phyloP scores from a whole-genome alignment of 345 rosid genomes.

The Combretum micranthum region DNA sequence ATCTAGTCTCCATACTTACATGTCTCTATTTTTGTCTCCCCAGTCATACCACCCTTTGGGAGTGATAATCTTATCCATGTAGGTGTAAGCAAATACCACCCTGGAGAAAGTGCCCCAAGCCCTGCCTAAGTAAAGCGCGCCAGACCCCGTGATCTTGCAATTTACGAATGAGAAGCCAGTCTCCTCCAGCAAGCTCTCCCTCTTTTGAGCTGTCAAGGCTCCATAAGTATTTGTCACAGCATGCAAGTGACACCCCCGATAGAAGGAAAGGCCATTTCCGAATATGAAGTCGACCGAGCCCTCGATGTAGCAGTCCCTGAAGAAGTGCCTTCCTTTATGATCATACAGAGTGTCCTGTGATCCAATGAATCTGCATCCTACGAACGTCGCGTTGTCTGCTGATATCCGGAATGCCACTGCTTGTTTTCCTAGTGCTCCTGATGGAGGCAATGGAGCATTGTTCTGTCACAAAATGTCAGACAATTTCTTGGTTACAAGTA shows the following conservation, averaged over 20 bases:
- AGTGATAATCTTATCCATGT: conserved; percentile 24
- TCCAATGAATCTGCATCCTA: conserved; percentile 30
- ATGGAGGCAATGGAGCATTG: conserved; percentile 30
- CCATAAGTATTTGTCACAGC: conserved; percentile 28
- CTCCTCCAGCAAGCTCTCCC: conserved; percentile 24
- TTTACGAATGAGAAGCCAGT: conserved; percentile 34
- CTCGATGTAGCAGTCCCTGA: conserved; percentile 34
- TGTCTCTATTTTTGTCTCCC: conserved; percentile 32
- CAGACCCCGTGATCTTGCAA: conserved; percentile 37
- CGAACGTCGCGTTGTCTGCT: conserved; percentile 32
- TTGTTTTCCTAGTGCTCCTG: conserved; percentile 36
- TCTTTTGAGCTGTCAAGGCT: conserved; percentile 30
- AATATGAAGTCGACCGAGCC: conserved; percentile 40
- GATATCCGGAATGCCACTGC: conserved; percentile 40
- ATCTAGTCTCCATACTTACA: conserved; percentile 6
- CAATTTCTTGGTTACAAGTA: too few species aligned
- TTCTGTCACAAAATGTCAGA: conserved; percentile 14
- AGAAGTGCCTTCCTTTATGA: conserved; percentile 37
- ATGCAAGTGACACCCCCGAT: conserved; percentile 34
- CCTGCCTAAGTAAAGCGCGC: conserved; percentile 33
- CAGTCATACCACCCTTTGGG: conserved; percentile 39
- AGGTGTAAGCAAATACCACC: conserved; percentile 35
- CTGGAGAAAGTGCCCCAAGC: conserved; percentile 41
- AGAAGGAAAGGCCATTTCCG: conserved; percentile 36
- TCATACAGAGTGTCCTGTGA: conserved; percentile 43